Conservation (phyloP, 108 stramenopile genomes). For the Nannochloropsis salina region DNA sequence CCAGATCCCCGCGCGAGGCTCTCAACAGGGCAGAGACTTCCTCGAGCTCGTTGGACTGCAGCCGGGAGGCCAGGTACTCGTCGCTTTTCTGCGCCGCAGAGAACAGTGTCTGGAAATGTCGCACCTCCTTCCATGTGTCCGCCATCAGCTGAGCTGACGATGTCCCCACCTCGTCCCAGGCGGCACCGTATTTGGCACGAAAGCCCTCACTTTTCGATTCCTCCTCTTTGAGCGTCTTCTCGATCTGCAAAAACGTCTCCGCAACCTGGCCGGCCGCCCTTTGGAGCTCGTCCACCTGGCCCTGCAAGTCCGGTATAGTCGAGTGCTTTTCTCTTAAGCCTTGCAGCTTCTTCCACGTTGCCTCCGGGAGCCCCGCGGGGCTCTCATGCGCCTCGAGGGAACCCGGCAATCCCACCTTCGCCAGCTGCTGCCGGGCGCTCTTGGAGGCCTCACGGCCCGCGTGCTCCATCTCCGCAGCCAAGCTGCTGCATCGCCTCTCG, state of each 20-base stretch:
- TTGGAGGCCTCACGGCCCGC: constrained; percentile 25
- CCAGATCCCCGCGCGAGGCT: neutral
- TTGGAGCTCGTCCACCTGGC: neutral
- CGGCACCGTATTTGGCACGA: neutral
- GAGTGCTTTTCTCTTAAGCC: constrained; percentile 21
- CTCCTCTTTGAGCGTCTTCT: neutral
- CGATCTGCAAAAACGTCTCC: constrained; percentile 17
- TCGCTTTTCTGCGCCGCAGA: neutral
- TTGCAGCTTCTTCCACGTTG: constrained; percentile 34
- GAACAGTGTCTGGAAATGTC: constrained; percentile 8
- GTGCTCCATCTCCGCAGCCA: constrained; percentile 11
- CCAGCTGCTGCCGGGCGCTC: constrained; percentile 30
- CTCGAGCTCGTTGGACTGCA: neutral
- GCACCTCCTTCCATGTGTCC: neutral
- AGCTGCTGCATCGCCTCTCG: neutral
- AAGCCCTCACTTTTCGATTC: neutral
- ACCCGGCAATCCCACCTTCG: constrained; percentile 37
- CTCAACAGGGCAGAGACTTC: neutral
- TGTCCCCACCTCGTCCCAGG: neutral
- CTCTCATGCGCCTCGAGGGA: constrained; percentile 40
- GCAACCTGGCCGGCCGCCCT: neutral
- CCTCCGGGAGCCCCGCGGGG: constrained; percentile 32
- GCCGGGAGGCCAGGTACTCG: neutral
- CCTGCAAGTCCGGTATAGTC: neutral
- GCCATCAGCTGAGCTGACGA: neutral